These are phyloP conservation scores for Ophiostoma sp. DNA, from an alignment of 2,329 filamentous ascomycete genomes.

Conservation along the genomic window DNA sequence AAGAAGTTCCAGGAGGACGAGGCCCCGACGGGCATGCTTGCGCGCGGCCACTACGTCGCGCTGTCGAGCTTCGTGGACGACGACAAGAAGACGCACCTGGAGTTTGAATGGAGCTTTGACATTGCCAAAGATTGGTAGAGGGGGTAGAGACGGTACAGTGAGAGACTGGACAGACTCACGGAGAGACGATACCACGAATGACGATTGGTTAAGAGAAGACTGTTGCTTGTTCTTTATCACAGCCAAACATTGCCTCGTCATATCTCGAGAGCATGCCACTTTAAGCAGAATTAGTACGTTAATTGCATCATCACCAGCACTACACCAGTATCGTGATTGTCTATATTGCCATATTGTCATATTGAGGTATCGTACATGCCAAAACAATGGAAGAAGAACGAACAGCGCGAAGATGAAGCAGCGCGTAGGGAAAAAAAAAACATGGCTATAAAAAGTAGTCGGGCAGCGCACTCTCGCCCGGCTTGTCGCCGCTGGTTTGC, in stretches of 20 bases:
- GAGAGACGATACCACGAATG: background rate
- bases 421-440: background rate
- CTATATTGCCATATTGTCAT: background rate
- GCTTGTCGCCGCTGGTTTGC: slow-evolving; percentile 40
- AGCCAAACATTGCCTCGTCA: background rate
- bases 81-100: slow-evolving; percentile 81
- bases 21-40: slow-evolving; percentile 84
- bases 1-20: slow-evolving; percentile 93
- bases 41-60: slow-evolving; percentile 84
- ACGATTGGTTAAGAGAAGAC: slow-evolving; percentile 3
- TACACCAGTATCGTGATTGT: background rate
- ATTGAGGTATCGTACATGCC: slow-evolving; percentile 14
- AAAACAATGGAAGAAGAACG: background rate
- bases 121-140: slow-evolving; percentile 90
- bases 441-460: slow-evolving; percentile 62
- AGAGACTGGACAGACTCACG: no score
- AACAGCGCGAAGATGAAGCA: background rate
- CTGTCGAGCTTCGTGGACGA: slow-evolving; percentile 90
- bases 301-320: background rate
- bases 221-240: background rate
- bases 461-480: slow-evolving; percentile 58
- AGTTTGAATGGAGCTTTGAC: slow-evolving; percentile 94
- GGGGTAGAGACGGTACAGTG: no score
- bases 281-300: no score
- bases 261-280: no score